Percentiles rank a stretch among this genome's conserved stretches.
These are phyloP conservation scores for Telfairia occidentalis DNA, from an alignment of 331 rosid species.

Conservation along the genomic window DNA sequence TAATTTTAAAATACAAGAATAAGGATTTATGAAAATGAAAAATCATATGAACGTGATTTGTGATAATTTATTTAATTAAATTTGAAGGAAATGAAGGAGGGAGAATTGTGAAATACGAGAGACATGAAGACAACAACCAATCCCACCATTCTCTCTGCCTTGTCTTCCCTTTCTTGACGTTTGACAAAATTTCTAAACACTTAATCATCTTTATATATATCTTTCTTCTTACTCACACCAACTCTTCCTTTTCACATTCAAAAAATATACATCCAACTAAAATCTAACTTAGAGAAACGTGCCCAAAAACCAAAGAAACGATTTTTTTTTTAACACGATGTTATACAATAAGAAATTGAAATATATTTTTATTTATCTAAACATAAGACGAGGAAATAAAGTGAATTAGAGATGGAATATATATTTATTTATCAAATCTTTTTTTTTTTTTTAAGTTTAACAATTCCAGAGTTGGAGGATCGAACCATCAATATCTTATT, in stretches of 20 bases:
- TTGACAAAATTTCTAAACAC: slow-evolving; percentile 10
- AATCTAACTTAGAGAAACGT: not conserved
- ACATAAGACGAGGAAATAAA: not conserved
- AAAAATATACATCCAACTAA: not conserved
- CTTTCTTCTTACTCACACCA: slow-evolving; percentile 4
- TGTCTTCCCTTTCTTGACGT: slow-evolving; percentile 5
- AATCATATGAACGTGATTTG: not conserved
- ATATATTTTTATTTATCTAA: not conserved
- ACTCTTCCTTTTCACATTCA: not conserved
- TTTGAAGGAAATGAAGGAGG: not conserved
- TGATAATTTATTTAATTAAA: no score
- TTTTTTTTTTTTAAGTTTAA: no score
- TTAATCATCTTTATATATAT: not conserved
- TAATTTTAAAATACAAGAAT: not conserved
- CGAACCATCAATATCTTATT: no score
- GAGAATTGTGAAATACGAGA: not conserved
- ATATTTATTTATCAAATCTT: no score
- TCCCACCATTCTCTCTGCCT: slow-evolving; percentile 14
- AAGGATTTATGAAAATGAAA: not conserved
- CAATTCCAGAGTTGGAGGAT: no score
- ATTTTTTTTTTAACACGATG: not conserved
- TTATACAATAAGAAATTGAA: not conserved
- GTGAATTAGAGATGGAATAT: no score
- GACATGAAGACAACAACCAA: slow-evolving; percentile 6
- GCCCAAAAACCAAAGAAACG: not conserved